Conservation (phyloP, 176 grass and related monocot genomes). For the Triticum urartu region DNA sequence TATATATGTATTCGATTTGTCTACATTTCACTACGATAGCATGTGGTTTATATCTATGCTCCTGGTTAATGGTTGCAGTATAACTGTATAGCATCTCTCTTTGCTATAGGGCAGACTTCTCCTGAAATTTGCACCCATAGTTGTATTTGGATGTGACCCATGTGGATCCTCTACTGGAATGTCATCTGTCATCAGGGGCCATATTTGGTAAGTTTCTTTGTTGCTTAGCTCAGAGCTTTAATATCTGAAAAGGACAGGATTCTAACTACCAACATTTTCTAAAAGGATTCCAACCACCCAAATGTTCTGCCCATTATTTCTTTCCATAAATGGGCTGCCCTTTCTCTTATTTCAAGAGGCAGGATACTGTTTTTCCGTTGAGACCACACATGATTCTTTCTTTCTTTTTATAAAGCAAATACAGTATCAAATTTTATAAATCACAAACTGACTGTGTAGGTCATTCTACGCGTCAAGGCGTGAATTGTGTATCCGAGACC, state of each 20-base stretch:
- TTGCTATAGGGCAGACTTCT: background rate
- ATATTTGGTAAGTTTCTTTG: background rate
- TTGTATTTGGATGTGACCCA: background rate
- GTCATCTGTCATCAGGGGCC: too few relatives aligned
- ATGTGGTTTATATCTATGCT: background rate
- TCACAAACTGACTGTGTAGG: background rate
- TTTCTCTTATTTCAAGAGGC: background rate
- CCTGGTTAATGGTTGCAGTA: too few relatives aligned
- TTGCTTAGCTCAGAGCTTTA: slow-evolving; percentile 19
- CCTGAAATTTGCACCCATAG: background rate
- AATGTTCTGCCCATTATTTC: background rate
- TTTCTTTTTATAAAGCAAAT: background rate
- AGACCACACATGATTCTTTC: background rate
- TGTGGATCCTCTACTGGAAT: background rate
- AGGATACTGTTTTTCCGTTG: background rate
- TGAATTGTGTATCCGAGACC: background rate
- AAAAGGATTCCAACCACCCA: slow-evolving; percentile 17
- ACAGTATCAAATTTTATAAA: background rate
- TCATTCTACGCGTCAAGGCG: background rate
- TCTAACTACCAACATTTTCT: background rate
- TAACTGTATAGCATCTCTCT: background rate
- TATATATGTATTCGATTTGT: background rate
- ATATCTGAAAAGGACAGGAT: slow-evolving; percentile 3
- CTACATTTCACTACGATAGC: background rate
- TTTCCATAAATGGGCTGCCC: slow-evolving; percentile 2